Evolutionary conservation across 2,329 filamentous ascomycete genomes (phyloP), one percentile per base, ranked within the genome.

Genomic region (Alternaria metachromatica): DNA sequence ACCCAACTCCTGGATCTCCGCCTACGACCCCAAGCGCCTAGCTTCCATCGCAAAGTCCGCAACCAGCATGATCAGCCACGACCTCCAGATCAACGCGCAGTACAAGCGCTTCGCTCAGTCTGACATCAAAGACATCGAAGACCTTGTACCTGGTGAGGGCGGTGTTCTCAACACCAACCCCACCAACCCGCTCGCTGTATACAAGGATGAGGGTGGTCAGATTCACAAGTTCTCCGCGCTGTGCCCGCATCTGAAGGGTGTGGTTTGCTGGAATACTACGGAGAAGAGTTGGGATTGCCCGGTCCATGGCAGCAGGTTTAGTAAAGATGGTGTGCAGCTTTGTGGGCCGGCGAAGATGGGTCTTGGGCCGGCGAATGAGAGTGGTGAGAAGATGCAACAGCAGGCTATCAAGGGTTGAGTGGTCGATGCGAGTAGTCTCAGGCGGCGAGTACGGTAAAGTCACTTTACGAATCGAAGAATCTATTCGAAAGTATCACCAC

Each of bases 41-140:
- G 71, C 72, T 1, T 82, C 82, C 3, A 80, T 87, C 18, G 63
- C 78, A 13, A 85, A 84, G 69, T 83, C 81, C 0, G 73, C 84
- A 0, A 81, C 81, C 1, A 72, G 73, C 5, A 83, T 87, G 78
- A 44, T 88, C 5, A 68, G 76, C 10, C 84, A 88, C 66, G 86
- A 87, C 50, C 18, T 87, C 0, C 82, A 88, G 72, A 84, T 87
- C 74, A 88, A 88, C 65, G 59, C 77, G 41, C 85, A 88, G 69
- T 88, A 88, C 76, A 87, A 87, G 76, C 82, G 86, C 5, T 84
- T 85, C 61, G 43, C 85, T 45, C 79, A 87, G 63, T 81, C 84
- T 0, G 87, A 88, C 64, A 86, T 88, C 55, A 76, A 77, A 2
- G 86, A 88, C 67, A 87, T 89, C 33, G 86, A 87, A 69, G 85